Evolutionary conservation across 2,329 filamentous ascomycete species (phyloP).

Genomic region (Hypoxylon sp.): DNA sequence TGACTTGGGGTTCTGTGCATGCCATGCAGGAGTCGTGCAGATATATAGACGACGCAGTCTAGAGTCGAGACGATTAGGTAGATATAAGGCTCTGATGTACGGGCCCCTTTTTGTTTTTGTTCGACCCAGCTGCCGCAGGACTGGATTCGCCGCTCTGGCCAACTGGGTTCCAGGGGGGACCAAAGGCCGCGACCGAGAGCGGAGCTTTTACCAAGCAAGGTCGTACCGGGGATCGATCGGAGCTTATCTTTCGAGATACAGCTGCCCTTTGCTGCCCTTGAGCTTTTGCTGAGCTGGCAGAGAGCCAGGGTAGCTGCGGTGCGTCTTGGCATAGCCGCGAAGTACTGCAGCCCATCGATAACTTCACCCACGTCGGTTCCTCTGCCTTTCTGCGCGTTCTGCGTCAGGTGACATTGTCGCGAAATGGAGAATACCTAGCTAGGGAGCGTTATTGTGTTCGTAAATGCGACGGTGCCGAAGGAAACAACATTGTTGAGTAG

Average conservation of each 20-base stretch:
- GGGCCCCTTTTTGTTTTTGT: slow-evolving; percentile 29
- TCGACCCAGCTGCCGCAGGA: slow-evolving; percentile 25
- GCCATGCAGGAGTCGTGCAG: slow-evolving; percentile 38
- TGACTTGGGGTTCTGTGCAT: slow-evolving; percentile 34
- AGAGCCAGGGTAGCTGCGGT: slow-evolving; percentile 25
- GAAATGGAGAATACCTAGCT: neutral
- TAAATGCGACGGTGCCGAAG: slow-evolving; percentile 20
- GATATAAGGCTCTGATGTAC: slow-evolving; percentile 35
- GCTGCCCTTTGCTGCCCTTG: slow-evolving; percentile 12
- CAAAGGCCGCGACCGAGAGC: slow-evolving; percentile 26
- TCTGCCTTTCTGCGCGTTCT: neutral
- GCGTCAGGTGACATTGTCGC: slow-evolving; percentile 5
- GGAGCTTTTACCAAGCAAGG: slow-evolving; percentile 27
- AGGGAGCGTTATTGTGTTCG: slow-evolving; percentile 2
- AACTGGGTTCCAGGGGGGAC: slow-evolving; percentile 15
- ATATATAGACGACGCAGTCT: slow-evolving; percentile 27
- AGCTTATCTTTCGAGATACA: slow-evolving; percentile 29
- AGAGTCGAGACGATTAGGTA: slow-evolving; percentile 33
- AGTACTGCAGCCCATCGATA: slow-evolving; percentile 22
- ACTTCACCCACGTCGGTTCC: slow-evolving; percentile 17
- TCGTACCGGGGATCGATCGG: slow-evolving; percentile 33
- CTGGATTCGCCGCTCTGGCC: slow-evolving; percentile 8
- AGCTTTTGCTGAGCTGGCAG: slow-evolving; percentile 31
- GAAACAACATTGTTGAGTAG: slow-evolving; percentile 1
- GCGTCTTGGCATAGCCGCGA: slow-evolving; percentile 27